These are phyloP conservation scores for Fragaria ananassa DNA, from an alignment of 306 rosid genomes.

Conservation along the genomic window DNA sequence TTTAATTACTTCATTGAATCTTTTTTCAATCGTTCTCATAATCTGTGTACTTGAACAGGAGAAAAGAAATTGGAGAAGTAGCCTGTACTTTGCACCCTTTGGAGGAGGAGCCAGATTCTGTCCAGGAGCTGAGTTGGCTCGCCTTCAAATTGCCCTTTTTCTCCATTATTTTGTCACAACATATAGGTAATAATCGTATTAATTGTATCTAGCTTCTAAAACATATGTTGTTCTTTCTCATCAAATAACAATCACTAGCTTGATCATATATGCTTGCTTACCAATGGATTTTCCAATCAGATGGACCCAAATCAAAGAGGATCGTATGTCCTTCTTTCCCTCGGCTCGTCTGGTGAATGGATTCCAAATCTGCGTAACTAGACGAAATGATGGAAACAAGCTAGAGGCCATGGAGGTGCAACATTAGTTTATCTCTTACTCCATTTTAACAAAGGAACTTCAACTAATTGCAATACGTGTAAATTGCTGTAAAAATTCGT, in stretches of 20 bases:
- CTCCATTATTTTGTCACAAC: conserved; percentile 71
- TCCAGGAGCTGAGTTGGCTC: conserved; percentile 92
- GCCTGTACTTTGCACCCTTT: conserved; percentile 78
- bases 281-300: conserved; percentile 35
- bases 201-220: neutral
- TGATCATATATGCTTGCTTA: neutral
- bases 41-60: conserved; percentile 30
- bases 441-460: too few species aligned
- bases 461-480: neutral
- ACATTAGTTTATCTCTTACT: neutral
- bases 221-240: neutral
- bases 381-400: conserved; percentile 25
- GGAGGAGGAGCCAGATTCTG: conserved; percentile 96
- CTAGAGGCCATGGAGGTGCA: neutral
- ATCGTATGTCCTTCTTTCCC: conserved; percentile 83
- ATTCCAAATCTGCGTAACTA: conserved; percentile 58
- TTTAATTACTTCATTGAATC: neutral
- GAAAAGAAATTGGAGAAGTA: conserved; percentile 81
- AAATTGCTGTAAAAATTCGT: too few species aligned
- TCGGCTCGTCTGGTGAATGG: conserved; percentile 90
- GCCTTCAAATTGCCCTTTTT: conserved; percentile 84
- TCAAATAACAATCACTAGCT: neutral
- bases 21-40: neutral
- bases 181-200: conserved; percentile 38
- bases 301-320: conserved; percentile 81